Evolutionary conservation across 2,329 filamentous ascomycete species (phyloP).

Genomic region (Camillea tinctor): DNA sequence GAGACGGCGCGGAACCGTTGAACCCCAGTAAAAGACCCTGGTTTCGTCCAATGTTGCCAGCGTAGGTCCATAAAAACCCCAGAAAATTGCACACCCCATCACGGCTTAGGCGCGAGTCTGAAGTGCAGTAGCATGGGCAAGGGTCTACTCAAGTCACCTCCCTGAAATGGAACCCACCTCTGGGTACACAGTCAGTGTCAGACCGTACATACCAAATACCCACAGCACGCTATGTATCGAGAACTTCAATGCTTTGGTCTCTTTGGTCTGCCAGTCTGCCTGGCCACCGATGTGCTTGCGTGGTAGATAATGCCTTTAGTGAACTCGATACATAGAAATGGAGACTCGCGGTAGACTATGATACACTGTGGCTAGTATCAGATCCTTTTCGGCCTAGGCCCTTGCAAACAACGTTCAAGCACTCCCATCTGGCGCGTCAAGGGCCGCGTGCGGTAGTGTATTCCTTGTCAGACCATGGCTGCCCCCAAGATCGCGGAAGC

Average conservation of each 20-base stretch:
- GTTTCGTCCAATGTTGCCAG: conserved; percentile 8
- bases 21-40: conserved; percentile 25
- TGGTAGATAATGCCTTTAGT: background rate
- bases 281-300: conserved; percentile 2
- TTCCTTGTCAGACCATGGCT: background rate
- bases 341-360: conserved; percentile 1
- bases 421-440: background rate
- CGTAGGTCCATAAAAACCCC: conserved; percentile 15
- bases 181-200: conserved; percentile 8
- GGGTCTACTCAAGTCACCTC: conserved; percentile 14
- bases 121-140: conserved; percentile 6
- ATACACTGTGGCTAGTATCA: conserved; percentile 3
- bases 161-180: conserved; percentile 20
- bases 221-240: background rate
- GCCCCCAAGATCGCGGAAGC: background rate
- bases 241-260: background rate
- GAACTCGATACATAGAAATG: conserved; percentile 3
- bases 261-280: no score
- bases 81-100: conserved; percentile 23
- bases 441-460: background rate
- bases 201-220: conserved; percentile 2
- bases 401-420: conserved; percentile 1
- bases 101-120: conserved; percentile 15
- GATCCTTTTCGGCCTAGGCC: background rate
- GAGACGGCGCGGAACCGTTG: conserved; percentile 25